Conservation (phyloP, 1,139 yeast genomes). For the Ashbya aceris region DNA sequence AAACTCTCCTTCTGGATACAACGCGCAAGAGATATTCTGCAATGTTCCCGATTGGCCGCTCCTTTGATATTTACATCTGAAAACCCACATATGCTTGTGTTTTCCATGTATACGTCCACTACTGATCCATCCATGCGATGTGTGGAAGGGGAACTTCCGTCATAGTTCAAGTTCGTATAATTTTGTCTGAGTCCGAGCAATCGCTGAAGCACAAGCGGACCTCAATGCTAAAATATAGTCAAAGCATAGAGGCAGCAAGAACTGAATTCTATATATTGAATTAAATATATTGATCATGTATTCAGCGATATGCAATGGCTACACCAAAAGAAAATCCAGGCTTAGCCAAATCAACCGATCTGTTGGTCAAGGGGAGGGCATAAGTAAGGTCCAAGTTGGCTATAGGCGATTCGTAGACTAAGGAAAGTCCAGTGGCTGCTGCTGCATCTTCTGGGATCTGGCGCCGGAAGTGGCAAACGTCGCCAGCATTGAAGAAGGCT, state of each 20-base stretch:
- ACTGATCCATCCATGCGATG: neutral
- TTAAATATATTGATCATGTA: neutral
- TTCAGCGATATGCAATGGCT: constrained; percentile 11
- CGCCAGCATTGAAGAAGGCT: constrained; percentile 21
- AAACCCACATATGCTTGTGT: constrained; percentile 21
- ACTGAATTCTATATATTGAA: neutral
- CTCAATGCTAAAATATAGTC: neutral
- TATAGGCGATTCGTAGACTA: constrained; percentile 24
- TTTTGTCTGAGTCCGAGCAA: no score
- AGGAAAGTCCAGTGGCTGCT: constrained; percentile 28
- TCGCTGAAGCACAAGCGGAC: neutral
- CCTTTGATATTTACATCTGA: constrained; percentile 17
- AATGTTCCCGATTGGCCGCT: constrained; percentile 12
- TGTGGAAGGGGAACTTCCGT: neutral
- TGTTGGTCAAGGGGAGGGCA: constrained; percentile 27
- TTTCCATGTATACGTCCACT: no score
- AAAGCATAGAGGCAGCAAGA: neutral
- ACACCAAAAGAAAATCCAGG: constrained; percentile 30
- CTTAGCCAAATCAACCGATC: constrained; percentile 24
- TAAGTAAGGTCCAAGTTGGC: constrained; percentile 29
- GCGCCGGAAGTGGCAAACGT: constrained; percentile 10
- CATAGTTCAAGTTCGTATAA: no score
- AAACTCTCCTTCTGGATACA: constrained; percentile 11
- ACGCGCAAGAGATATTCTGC: constrained; percentile 14
- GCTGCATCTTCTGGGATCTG: constrained; percentile 16